A percentile compares a stretch with the other conserved stretches of the same genome.
Evolutionary conservation across 2,329 filamentous ascomycete genomes (phyloP).

Genomic region (Laburnicola sp.): DNA sequence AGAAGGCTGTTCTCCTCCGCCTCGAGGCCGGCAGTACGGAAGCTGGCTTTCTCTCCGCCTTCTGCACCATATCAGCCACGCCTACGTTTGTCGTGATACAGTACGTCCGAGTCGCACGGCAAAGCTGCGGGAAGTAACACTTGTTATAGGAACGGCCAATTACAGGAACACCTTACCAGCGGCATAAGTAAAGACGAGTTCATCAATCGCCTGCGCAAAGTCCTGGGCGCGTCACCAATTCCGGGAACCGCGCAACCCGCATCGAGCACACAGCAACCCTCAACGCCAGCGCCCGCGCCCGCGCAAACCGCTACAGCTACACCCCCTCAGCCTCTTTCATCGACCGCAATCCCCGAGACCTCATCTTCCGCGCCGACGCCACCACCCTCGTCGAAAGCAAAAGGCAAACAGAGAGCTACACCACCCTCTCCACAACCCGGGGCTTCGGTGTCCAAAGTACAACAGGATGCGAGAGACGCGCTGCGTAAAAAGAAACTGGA

Average conservation of each 20-base stretch:
- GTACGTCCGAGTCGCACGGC: conserved; percentile 44
- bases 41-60: conserved; percentile 77
- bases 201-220: conserved; percentile 56
- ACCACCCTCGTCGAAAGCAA: conserved; percentile 29
- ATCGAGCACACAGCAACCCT: conserved; percentile 16
- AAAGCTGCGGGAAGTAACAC: not conserved
- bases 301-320: not conserved
- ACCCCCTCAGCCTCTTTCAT: conserved; percentile 7
- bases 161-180: conserved; percentile 74
- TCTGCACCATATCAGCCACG: conserved; percentile 78
- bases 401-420: conserved; percentile 50
- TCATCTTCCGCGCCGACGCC: conserved; percentile 14
- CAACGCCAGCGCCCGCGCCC: conserved; percentile 12
- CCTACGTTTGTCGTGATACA: conserved; percentile 80
- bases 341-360: conserved; percentile 8
- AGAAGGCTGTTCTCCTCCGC: conserved; percentile 69
- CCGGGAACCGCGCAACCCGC: conserved; percentile 21
- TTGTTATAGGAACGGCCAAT: conserved; percentile 62
- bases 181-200: conserved; percentile 70
- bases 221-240: conserved; percentile 35
- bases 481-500: conserved; percentile 66
- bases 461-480: conserved; percentile 45
- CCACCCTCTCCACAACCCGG: conserved; percentile 39
- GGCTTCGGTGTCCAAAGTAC: conserved; percentile 43
- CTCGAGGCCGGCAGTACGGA: conserved; percentile 75